These are phyloP conservation scores for Exophiala calicioides DNA, from an alignment of 2,329 filamentous ascomycete genomes.

Conservation along the genomic window DNA sequence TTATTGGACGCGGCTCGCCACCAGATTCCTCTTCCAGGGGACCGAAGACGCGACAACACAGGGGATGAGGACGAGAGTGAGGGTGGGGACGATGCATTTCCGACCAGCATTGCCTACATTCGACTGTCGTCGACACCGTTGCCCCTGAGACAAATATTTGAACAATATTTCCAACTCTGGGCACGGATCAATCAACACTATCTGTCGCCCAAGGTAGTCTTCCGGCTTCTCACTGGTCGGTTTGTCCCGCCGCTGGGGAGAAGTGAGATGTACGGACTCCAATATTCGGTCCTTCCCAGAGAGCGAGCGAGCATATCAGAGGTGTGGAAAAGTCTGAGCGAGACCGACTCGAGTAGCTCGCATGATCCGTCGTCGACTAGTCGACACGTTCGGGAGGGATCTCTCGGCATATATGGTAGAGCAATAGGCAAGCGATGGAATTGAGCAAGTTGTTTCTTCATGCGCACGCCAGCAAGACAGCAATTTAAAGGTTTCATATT, in stretches of 20 bases:
- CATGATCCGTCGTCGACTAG: slow-evolving; percentile 43
- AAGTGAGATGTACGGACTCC: slow-evolving; percentile 90
- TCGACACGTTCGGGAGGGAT: slow-evolving; percentile 87
- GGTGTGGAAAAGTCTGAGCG: slow-evolving; percentile 75
- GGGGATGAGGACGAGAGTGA: slow-evolving; percentile 6
- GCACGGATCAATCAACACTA: slow-evolving; percentile 94
- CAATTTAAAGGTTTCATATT: no score
- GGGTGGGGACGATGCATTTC: slow-evolving; percentile 8
- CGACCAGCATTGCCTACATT: slow-evolving; percentile 25
- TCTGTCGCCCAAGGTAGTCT: slow-evolving; percentile 80
- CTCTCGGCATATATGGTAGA: slow-evolving; percentile 67
- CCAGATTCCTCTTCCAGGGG: slow-evolving; percentile 13
- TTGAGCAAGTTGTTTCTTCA: no score
- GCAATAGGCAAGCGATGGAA: slow-evolving; percentile 23
- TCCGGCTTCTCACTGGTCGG: slow-evolving; percentile 83
- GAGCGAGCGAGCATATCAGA: slow-evolving; percentile 76
- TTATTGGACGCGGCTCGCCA: slow-evolving; percentile 18
- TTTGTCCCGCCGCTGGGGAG: slow-evolving; percentile 95
- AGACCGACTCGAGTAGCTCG: slow-evolving; percentile 30
- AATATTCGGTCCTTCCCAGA: slow-evolving; percentile 96
- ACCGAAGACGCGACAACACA: slow-evolving; percentile 1
- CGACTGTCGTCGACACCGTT: slow-evolving; percentile 74
- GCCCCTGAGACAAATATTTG: slow-evolving; percentile 89
- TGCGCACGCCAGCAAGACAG: no score
- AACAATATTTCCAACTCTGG: slow-evolving; percentile 94